phyloP scores from a whole-genome alignment of 345 rosid species.

The Citrus maxima region DNA sequence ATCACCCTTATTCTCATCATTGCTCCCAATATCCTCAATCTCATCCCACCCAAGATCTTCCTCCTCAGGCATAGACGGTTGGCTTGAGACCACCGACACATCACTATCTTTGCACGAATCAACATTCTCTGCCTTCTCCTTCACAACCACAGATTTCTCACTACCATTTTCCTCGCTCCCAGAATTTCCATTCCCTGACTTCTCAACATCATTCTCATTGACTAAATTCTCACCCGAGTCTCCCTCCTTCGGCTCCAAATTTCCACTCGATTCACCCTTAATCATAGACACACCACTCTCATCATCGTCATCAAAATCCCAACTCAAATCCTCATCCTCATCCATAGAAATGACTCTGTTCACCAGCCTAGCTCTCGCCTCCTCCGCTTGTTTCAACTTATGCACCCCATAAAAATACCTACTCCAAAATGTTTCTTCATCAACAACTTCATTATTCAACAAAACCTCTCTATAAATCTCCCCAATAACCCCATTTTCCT shows the following conservation, averaged over 20 bases:
- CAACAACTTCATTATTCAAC: constrained; percentile 39
- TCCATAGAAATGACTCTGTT: constrained; percentile 50
- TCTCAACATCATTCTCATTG: constrained; percentile 1
- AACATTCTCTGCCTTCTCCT: constrained; percentile 30
- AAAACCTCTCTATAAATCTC: constrained; percentile 44
- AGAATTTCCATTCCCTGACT: not conserved
- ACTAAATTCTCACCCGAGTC: not conserved
- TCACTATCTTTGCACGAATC: constrained; percentile 63
- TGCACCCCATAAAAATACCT: constrained; percentile 57
- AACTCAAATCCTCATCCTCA: constrained; percentile 73
- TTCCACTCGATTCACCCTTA: constrained; percentile 6
- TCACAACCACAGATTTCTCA: constrained; percentile 22
- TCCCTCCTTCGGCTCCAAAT: constrained; percentile 1
- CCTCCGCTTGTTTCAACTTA: constrained; percentile 60
- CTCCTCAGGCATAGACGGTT: constrained; percentile 44
- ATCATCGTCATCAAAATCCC: constrained; percentile 66
- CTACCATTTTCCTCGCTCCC: not conserved
- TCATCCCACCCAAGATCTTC: constrained; percentile 86
- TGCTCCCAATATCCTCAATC: constrained; percentile 59
- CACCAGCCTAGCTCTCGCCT: constrained; percentile 63
- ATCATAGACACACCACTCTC: constrained; percentile 8
- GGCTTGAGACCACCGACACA: constrained; percentile 60
- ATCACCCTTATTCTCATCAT: constrained; percentile 35
- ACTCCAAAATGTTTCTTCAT: constrained; percentile 52
- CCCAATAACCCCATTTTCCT: constrained; percentile 31